Evolutionary conservation across 192 early-diverging fungal species (phyloP).

Genomic region (Podila epigama): DNA sequence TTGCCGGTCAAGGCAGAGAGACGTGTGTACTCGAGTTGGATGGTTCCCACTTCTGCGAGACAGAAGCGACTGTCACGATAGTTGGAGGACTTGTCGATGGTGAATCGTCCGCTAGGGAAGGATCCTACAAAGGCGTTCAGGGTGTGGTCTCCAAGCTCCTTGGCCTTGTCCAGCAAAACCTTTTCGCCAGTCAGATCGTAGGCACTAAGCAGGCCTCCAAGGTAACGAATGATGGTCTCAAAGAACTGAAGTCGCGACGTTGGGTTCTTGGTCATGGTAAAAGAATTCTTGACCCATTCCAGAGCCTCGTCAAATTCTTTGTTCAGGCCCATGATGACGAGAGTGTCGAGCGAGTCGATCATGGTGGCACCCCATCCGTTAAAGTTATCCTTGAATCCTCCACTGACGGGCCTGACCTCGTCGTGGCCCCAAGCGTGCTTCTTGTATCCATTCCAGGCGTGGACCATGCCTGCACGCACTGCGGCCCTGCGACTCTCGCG

Average conservation of each 20-base stretch:
- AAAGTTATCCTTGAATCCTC: conserved; percentile 36
- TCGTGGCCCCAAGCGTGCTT: conserved; percentile 84
- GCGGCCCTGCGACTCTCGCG: conserved; percentile 51
- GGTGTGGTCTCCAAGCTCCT: conserved; percentile 70
- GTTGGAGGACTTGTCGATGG: conserved; percentile 17
- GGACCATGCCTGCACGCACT: conserved; percentile 67
- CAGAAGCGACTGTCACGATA: conserved; percentile 14
- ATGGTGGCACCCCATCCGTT: conserved; percentile 78
- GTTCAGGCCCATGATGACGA: conserved; percentile 84
- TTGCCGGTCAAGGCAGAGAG: conserved; percentile 82
- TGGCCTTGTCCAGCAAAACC: conserved; percentile 72
- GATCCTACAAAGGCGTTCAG: conserved; percentile 69
- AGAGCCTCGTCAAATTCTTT: conserved; percentile 80
- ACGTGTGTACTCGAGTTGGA: conserved; percentile 86
- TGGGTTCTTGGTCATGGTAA: conserved; percentile 62
- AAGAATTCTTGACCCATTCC: conserved; percentile 60
- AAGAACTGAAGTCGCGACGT: conserved; percentile 71
- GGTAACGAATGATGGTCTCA: conserved; percentile 82
- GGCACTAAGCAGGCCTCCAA: conserved; percentile 81
- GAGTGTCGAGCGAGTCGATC: conserved; percentile 88
- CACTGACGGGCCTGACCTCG: conserved; percentile 59
- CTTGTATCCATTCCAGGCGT: conserved; percentile 82
- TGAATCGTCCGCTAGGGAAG: conserved; percentile 16
- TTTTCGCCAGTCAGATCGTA: conserved; percentile 83
- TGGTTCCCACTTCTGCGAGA: conserved; percentile 76